These are phyloP conservation scores for Tetracladium marchalianum DNA, from an alignment of 495 filamentous ascomycete species.

Conservation along the genomic window DNA sequence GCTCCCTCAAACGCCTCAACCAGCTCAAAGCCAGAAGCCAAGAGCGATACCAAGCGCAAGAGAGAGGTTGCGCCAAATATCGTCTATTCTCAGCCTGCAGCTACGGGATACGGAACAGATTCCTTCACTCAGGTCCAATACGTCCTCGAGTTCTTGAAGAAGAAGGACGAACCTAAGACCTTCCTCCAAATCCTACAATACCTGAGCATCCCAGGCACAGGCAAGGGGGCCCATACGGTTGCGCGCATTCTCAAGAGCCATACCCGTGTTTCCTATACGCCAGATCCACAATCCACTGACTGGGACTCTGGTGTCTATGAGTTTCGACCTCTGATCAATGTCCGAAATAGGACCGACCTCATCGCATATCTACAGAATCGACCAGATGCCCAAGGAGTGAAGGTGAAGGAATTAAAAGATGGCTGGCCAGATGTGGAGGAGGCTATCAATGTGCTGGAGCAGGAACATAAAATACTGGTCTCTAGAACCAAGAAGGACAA, in stretches of 20 bases:
- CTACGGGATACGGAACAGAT: constrained; percentile 67
- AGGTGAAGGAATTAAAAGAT: constrained; percentile 82
- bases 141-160: constrained; percentile 75
- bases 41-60: constrained; percentile 47
- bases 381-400: constrained; percentile 68
- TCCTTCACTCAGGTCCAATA: constrained; percentile 79
- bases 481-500: constrained; percentile 90
- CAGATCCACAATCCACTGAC: constrained; percentile 39
- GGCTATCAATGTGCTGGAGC: constrained; percentile 68
- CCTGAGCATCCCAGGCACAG: constrained; percentile 35
- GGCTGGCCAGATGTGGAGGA: constrained; percentile 81
- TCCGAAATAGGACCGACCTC: constrained; percentile 63
- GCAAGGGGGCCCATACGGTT: constrained; percentile 20
- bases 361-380: constrained; percentile 71
- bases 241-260: constrained; percentile 42
- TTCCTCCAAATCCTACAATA: constrained; percentile 67
- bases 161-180: constrained; percentile 59
- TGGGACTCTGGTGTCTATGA: constrained; percentile 56
- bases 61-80: constrained; percentile 38
- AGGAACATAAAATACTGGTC: constrained; percentile 67
- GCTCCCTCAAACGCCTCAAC: constrained; percentile 31
- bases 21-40: constrained; percentile 34
- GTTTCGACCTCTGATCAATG: constrained; percentile 68
- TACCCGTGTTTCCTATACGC: constrained; percentile 61
- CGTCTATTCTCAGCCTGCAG: constrained; percentile 68